A percentile compares a stretch with the other conserved stretches of the same genome.
These are phyloP conservation scores for Cochlearia excelsa DNA, from an alignment of 345 rosid genomes.

Conservation along the genomic window DNA sequence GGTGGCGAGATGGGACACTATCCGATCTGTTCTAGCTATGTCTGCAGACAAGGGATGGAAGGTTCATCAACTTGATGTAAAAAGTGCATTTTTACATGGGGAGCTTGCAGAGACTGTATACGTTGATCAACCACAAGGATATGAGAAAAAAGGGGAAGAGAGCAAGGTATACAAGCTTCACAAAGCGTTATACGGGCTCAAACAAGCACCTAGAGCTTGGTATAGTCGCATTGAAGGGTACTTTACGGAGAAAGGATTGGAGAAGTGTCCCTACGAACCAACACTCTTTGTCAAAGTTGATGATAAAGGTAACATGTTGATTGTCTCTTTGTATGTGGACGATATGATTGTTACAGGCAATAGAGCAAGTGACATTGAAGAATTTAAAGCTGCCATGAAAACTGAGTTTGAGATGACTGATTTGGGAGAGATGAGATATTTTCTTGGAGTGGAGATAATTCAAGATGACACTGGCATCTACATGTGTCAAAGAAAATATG, in stretches of 20 bases:
- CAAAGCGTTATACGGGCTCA: background rate
- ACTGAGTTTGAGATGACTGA: too few species aligned
- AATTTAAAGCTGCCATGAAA: background rate
- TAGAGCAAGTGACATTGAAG: background rate
- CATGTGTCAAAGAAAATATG: too few species aligned
- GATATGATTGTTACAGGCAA: background rate
- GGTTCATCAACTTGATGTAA: conserved; percentile 6
- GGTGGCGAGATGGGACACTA: conserved; percentile 8
- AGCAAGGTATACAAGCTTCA: background rate
- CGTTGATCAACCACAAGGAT: conserved; percentile 13
- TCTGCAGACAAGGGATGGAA: background rate
- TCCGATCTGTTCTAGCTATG: background rate
- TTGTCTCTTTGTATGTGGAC: background rate
- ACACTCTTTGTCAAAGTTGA: background rate
- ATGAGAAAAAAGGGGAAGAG: background rate
- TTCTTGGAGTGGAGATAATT: too few species aligned
- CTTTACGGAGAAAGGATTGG: background rate
- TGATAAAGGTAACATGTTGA: background rate
- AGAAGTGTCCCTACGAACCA: background rate
- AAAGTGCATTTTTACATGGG: background rate
- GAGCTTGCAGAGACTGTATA: background rate
- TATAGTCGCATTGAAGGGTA: background rate
- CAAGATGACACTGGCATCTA: too few species aligned
- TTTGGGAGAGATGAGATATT: too few species aligned
- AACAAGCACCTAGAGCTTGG: background rate